Base-by-base conservation (phyloP, 805 yeast species). In the Saturnispora ahearnii region DNA sequence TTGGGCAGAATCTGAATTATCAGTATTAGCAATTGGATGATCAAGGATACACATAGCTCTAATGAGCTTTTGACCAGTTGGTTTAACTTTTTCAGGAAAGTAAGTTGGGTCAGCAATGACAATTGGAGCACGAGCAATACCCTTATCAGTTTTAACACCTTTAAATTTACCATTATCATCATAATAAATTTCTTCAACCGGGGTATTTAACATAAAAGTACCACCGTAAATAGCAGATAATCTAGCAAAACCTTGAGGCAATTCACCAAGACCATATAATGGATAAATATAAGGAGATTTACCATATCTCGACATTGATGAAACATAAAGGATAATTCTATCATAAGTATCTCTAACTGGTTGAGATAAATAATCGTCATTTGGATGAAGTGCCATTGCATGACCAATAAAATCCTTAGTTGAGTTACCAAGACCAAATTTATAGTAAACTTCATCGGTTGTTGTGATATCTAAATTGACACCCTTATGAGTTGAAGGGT, bases 221-320 rank as follows among this genome's bases (percentile, higher is more conserved):
- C 99, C 99, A 56, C 99, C 99, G 63, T 93, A 89, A 57, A 93
- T 91, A 26, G 99, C 99, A 47, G 95, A 83, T 54, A 93, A 78
- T 65, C 99, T 79, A 10, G 98, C 97, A 72, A 93, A 93, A 8
- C 97, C 99, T 71, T 93, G 99, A n/a, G 99, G 99, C 53, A 93
- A 75, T 68, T 93, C 99, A 47, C 99, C 99, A 51, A 93, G 76
- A 7, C 99, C 99, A 63, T 93, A 93, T 61, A 91, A 73, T 44
- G 99, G 99, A 65, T 93, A 93, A 54, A 93, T 77, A 66, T 93
- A 93, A 11, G 99, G 99, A 7, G 96, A 87, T 69, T 90, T 90
- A 51, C 99, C 98, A 67, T 86, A 93, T 60, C 93, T 81, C 29
- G 96, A 93, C 53, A 93, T 95, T 12, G 96, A 86, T 59, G 87